Conservation (phyloP, 176 grass and related monocot genomes). For the Panicum miliaceum region DNA sequence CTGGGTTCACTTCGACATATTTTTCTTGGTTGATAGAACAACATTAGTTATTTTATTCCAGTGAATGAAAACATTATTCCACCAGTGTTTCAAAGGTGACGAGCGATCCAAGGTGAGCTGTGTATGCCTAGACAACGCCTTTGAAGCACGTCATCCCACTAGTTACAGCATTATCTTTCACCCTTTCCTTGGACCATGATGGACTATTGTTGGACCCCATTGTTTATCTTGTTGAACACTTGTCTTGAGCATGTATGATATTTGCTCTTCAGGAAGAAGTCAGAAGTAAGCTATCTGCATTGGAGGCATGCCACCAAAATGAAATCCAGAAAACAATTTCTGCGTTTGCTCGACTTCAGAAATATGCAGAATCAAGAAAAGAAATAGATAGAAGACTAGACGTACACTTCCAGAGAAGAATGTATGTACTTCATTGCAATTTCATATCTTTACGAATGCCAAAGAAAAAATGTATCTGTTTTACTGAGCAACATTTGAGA, state of each 20-base stretch:
- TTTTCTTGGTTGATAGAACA: constrained; percentile 16
- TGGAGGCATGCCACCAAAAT: constrained; percentile 64
- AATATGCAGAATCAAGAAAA: constrained; percentile 74
- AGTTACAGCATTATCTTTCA: constrained; percentile 2
- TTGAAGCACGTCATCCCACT: neutral
- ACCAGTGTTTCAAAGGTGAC: too few species aligned
- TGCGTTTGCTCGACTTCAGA: constrained; percentile 59
- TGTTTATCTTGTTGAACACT: constrained; percentile 24
- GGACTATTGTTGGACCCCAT: neutral
- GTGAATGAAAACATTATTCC: neutral
- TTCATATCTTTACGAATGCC: constrained; percentile 21
- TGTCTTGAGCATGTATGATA: constrained; percentile 28
- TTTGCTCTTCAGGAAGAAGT: constrained; percentile 70
- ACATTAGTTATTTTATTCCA: neutral
- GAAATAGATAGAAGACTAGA: constrained; percentile 84
- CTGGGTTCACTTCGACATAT: constrained; percentile 3
- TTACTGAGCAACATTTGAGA: constrained; percentile 14
- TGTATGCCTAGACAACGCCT: too few species aligned
- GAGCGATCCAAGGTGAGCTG: too few species aligned
- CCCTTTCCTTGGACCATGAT: neutral
- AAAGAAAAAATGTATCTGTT: constrained; percentile 6
- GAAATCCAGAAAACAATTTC: constrained; percentile 72
- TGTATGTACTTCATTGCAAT: constrained; percentile 57
- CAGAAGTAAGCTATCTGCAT: constrained; percentile 57
- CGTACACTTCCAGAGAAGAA: constrained; percentile 81